Percentiles rank a stretch among this genome's conserved stretches.
Evolutionary conservation across 2,329 filamentous ascomycete genomes (phyloP).

Genomic region (Colletotrichum chrysophilum): DNA sequence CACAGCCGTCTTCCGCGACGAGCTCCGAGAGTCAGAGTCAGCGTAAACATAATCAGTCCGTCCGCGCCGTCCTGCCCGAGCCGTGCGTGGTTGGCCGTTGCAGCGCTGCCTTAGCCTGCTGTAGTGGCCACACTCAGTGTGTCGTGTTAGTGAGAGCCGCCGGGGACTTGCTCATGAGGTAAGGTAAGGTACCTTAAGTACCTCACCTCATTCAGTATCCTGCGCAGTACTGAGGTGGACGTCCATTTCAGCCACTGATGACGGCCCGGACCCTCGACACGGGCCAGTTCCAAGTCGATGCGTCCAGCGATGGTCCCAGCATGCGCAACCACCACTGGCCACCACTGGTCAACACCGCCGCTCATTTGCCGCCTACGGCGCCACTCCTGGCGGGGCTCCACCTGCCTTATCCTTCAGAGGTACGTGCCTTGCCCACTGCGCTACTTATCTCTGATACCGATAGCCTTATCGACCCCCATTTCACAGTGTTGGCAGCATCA

Average conservation of each 20-base stretch:
- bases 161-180: not conserved
- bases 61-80: not conserved
- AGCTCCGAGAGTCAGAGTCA: slow-evolving; percentile 13
- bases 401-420: not conserved
- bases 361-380: not conserved
- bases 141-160: not conserved
- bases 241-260: not conserved
- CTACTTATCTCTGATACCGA: not conserved
- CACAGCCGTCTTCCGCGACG: slow-evolving; percentile 14
- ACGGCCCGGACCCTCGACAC: not conserved
- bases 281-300: not conserved
- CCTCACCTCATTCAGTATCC: too few species aligned
- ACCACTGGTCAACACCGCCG: not conserved
- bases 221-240: not conserved
- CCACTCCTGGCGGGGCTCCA: not conserved
- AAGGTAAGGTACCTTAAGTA: too few species aligned
- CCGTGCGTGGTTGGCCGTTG: not conserved
- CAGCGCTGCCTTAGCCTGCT: not conserved
- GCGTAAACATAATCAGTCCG: not conserved
- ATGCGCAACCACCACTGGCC: not conserved
- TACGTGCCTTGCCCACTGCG: not conserved
- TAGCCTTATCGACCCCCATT: not conserved
- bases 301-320: not conserved
- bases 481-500: not conserved
- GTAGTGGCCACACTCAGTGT: not conserved